A percentile compares a stretch with the other conserved stretches of the same genome.
phyloP scores from a whole-genome alignment of 495 filamentous ascomycete species.

The Neurospora sp. region DNA sequence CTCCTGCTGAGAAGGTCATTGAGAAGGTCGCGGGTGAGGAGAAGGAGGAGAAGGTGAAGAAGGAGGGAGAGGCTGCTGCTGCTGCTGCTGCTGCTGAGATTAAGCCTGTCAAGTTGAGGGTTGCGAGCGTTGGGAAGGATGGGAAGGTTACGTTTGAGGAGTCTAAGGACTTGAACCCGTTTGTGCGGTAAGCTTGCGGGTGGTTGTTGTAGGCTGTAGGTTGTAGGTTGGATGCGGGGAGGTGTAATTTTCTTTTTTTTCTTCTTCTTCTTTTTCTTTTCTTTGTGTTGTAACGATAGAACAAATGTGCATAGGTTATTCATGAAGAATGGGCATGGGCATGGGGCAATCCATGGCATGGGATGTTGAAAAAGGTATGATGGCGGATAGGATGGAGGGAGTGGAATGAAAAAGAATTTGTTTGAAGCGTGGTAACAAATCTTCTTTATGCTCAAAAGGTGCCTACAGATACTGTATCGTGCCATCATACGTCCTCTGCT shows the following conservation, averaged over 20 bases:
- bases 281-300: slow-evolving; percentile 4
- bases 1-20: not conserved
- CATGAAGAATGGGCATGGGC: not conserved
- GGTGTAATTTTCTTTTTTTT: not conserved
- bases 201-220: not conserved
- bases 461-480: not conserved
- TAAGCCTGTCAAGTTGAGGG: slow-evolving; percentile 31
- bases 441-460: not conserved
- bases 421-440: not conserved
- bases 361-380: not conserved
- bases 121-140: slow-evolving; percentile 52
- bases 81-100: not conserved
- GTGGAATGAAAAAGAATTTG: not conserved
- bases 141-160: slow-evolving; percentile 65
- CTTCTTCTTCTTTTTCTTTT: not conserved
- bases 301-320: not conserved
- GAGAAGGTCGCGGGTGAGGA: slow-evolving; percentile 29
- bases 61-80: slow-evolving; percentile 15
- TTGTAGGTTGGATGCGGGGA: not conserved
- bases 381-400: not conserved
- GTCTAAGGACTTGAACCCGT: slow-evolving; percentile 41
- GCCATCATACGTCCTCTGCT: not conserved
- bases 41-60: slow-evolving; percentile 21
- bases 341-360: not conserved
- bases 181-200: slow-evolving; percentile 27